Evolutionary conservation across 257 asterid species (phyloP), one percentile per base, ranked within the genome.

Genomic region (Nicotiana tabacum): DNA sequence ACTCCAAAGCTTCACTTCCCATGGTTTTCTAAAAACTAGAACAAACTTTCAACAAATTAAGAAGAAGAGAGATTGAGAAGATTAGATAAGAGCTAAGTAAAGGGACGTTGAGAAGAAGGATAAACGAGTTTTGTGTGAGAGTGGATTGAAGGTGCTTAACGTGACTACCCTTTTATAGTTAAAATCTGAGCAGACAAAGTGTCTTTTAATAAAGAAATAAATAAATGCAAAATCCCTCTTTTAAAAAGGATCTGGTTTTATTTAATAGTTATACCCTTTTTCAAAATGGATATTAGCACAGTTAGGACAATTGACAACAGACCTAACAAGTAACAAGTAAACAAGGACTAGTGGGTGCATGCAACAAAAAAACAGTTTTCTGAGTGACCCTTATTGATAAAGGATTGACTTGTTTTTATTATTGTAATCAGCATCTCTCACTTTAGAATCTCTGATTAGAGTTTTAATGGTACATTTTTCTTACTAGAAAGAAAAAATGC

Each of bases 1-100:
- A 91, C 32, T 88, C 90, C 33, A 91, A 88, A 3, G 94, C 94
- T 88, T 94, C 99, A 74, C 96, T 95, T 94, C 93, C 94, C 56
- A 66, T 69, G 15, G 12, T 17, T n/a, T 9, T 72, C 12, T 43
- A 39, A 70, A 9, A n/a, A 56, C n/a, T 62, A 0, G 0, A 24
- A 62, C 2, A 62, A 62, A 62, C 0, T 64, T 53, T 53, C 58
- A 53, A 53, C 58, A 4, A 64, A 62, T 62, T 24, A 62, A 65
- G 66, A 21, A 29, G n/a, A 51, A 51, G 37, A 7, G 66, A 43
- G 80, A 21, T 24, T 18, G 11, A 32, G 30, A 74, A 64, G 37
- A 64, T 0, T 39, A 24, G 37, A 43, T 70, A 9, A 51, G 57
- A 51, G 57, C 58, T 43, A n/a, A 70, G 56, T 39, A n/a, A 5